A percentile compares a stretch with the other conserved stretches of the same genome.
These are phyloP conservation scores for Cystoderma amianthinum DNA, from an alignment of 768 basidiomycete genomes.

Conservation along the genomic window DNA sequence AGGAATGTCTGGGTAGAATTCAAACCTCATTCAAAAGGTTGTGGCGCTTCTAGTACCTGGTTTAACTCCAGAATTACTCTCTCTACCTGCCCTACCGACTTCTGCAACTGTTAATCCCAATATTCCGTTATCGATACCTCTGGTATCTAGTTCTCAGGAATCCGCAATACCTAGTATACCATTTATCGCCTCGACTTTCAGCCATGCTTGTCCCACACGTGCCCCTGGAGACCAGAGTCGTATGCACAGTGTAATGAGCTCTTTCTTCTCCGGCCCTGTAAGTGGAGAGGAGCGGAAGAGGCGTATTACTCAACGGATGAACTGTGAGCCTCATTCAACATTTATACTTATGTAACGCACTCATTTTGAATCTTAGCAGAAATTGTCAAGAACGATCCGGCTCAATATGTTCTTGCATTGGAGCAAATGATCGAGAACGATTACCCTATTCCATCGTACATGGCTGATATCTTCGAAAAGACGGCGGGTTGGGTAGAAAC, in stretches of 20 bases:
- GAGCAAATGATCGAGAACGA: constrained; percentile 94
- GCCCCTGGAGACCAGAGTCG: constrained; percentile 84
- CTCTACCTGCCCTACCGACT: constrained; percentile 65
- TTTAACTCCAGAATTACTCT: constrained; percentile 66
- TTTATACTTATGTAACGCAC: not conserved
- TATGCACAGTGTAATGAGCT: constrained; percentile 80
- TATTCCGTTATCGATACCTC: constrained; percentile 34
- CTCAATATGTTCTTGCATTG: constrained; percentile 65
- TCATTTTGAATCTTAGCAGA: constrained; percentile 33
- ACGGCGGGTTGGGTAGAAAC: constrained; percentile 80
- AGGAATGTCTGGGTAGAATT: constrained; percentile 43
- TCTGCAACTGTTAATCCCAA: constrained; percentile 51
- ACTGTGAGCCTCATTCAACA: constrained; percentile 22
- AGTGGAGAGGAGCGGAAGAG: constrained; percentile 75
- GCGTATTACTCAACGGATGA: constrained; percentile 34
- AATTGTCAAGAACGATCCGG: constrained; percentile 53
- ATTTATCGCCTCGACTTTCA: constrained; percentile 76
- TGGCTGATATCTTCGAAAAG: constrained; percentile 64
- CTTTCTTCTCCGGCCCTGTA: constrained; percentile 78
- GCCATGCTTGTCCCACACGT: constrained; percentile 88
- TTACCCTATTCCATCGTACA: constrained; percentile 83
- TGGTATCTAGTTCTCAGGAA: constrained; percentile 19
- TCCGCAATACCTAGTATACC: constrained; percentile 32
- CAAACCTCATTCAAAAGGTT: constrained; percentile 66
- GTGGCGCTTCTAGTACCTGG: constrained; percentile 85